Evolutionary conservation across 768 basidiomycete species (phyloP), one percentile per base, ranked within the genome.

Genomic region (Chiua virens): DNA sequence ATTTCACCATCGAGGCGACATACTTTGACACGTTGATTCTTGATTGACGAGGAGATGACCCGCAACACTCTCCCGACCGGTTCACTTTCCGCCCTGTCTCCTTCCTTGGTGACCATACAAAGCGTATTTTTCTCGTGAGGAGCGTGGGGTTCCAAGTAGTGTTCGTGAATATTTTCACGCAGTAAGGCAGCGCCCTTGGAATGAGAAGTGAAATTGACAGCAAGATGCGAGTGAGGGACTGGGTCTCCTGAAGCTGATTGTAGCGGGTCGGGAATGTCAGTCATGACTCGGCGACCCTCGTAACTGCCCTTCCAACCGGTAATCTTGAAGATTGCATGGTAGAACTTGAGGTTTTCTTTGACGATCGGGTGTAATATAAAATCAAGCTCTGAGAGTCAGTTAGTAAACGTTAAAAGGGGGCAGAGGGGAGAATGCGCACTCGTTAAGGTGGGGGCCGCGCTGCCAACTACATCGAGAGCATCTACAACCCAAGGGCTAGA

Each of bases 101-200:
- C 47, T 8, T 32, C 38, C 37, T 41, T 48, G 32, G 42, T 49
- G 7, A 49, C 32, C 47, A 49, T 39, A 22, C 47, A 49, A 5
- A 35, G 5, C 15, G 39, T 49, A 13, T 49, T 49, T 22, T 49
- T 49, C 32, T 49, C 13, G 8, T 17, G 17, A 42, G 40, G 47
- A 28, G 47, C 3, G 21, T 41, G 30, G 5, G 40, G 40, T 3
- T 42, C 47, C 18, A 49, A 32, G 20, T 21, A 35, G 23, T 25
- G 21, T 23, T 49, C 30, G 5, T 25, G 47, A 4, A 49, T 42
- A 20, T 34, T 4, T n/a, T 18, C 47, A 6, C 25, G 39, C 1
- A 42, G 18, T 5, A 25, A 2, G 10, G 23, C n/a, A 49, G 47
- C 47, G 21, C 47, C 47, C 18, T 42, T 41, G 4, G 40, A 30